phyloP scores from a whole-genome alignment of 2,329 filamentous ascomycete genomes.

The Clarireedia paspali region DNA sequence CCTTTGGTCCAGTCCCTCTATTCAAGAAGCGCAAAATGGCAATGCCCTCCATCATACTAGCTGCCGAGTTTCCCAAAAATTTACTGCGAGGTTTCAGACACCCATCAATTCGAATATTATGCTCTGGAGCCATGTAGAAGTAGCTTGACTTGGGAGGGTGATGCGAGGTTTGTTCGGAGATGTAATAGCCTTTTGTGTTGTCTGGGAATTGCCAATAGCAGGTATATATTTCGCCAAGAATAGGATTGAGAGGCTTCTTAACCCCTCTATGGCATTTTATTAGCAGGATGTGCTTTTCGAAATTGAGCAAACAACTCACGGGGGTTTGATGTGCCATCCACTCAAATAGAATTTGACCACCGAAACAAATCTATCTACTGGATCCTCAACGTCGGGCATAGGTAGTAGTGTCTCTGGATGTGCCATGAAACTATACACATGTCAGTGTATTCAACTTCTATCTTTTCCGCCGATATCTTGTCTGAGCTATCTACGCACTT shows the following conservation, averaged over 20 bases:
- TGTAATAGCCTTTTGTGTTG: slow-evolving; percentile 83
- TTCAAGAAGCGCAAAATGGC: slow-evolving; percentile 80
- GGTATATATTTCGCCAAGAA: slow-evolving; percentile 88
- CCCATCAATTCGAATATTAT: slow-evolving; percentile 91
- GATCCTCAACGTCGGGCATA: slow-evolving; percentile 82
- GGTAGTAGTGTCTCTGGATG: slow-evolving; percentile 92
- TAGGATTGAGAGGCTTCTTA: slow-evolving; percentile 96
- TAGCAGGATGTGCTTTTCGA: neutral
- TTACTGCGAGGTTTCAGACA: slow-evolving; percentile 91
- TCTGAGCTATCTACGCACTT: slow-evolving; percentile 56
- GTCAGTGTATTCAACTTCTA: neutral
- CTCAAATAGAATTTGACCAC: slow-evolving; percentile 98
- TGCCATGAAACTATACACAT: slow-evolving; percentile 79
- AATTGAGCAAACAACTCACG: slow-evolving; percentile 47
- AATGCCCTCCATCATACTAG: slow-evolving; percentile 96
- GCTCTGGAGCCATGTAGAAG: slow-evolving; percentile 94
- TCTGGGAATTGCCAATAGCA: slow-evolving; percentile 93
- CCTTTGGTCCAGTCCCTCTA: slow-evolving; percentile 56
- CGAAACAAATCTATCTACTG: slow-evolving; percentile 79
- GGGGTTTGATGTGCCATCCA: slow-evolving; percentile 97
- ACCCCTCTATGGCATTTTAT: slow-evolving; percentile 58
- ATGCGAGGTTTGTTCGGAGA: slow-evolving; percentile 95
- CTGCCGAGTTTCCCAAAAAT: slow-evolving; percentile 94
- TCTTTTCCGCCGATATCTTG: neutral
- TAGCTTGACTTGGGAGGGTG: slow-evolving; percentile 98